These are phyloP conservation scores for Sporisorium scitamineum DNA, from an alignment of 1,284 basidiomycete species.

Conservation along the genomic window DNA sequence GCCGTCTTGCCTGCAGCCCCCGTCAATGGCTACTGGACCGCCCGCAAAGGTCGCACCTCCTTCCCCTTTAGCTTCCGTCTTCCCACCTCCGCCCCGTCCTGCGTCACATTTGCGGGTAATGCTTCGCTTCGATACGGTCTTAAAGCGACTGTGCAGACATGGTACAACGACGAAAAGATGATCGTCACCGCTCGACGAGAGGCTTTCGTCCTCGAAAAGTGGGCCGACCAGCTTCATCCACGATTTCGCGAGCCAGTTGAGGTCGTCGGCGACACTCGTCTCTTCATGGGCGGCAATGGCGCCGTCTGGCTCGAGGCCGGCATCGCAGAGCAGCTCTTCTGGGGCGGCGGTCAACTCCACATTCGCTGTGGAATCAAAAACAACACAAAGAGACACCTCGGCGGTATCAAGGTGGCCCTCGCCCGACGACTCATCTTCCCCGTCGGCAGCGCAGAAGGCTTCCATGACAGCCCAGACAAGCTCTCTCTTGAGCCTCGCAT, in stretches of 20 bases:
- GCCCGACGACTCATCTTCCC: conserved; percentile 62
- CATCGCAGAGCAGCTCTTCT: conserved; percentile 55
- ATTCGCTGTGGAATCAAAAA: conserved; percentile 61
- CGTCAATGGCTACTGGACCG: conserved; percentile 60
- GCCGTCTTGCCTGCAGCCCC: conserved; percentile 61
- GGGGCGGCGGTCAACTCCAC: conserved; percentile 55
- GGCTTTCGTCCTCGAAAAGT: conserved; percentile 61
- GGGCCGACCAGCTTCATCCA: conserved; percentile 51
- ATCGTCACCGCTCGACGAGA: conserved; percentile 56
- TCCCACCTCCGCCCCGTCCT: conserved; percentile 56
- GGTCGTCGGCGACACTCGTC: conserved; percentile 58
- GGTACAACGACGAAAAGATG: conserved; percentile 60
- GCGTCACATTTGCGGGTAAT: conserved; percentile 60
- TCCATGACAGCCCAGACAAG: conserved; percentile 44
- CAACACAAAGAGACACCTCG: conserved; percentile 60
- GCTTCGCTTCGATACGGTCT: conserved; percentile 59
- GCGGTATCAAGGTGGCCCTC: conserved; percentile 58
- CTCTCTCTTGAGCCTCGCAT: conserved; percentile 57
- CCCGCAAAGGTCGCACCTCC: conserved; percentile 61
- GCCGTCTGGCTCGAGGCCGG: conserved; percentile 64
- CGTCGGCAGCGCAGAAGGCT: conserved; percentile 46
- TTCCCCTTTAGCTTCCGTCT: conserved; percentile 63
- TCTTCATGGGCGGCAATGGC: conserved; percentile 65
- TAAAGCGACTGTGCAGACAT: conserved; percentile 61
- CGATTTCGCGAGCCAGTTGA: conserved; percentile 55